Base-by-base conservation (phyloP, 2,329 filamentous ascomycete species). In the Colletotrichum nymphaeae region DNA sequence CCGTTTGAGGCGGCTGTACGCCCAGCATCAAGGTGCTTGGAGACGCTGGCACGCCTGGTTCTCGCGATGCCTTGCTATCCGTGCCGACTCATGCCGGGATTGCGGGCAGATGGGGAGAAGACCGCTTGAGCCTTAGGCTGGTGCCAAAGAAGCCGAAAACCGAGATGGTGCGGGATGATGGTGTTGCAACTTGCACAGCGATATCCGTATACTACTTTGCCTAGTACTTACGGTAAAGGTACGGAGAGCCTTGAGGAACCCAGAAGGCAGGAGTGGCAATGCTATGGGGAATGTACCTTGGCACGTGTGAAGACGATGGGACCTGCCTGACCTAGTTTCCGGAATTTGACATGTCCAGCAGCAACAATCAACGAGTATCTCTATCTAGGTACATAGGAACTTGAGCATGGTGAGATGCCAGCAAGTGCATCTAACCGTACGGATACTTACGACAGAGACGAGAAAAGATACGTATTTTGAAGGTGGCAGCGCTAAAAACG, bases 1-100 rank as follows among this genome's bases (percentile, higher is more conserved):
- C 35, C 22, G 71, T 73, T 73, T 73, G 71, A 73, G 70, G 71
- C 71, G 56, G 46, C 67, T 73, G 71, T 67, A 73, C 71, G 67
- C 67, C 60, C 35, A 62, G 71, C 71, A 66, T 57, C 60, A 42
- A 35, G 52, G 55, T 63, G 60, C 24, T 53, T 63, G 22, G 60
- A 12, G n/a, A 57, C 55, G 26, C 26, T 19, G 26, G 16, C 8
- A 16, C 42, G 42, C 42, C 46, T 32, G 32, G 35, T 42, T 60
- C n/a, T 32, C 26, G 22, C 46, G 7, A 28, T 63, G 35, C 52
- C 49, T 53, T 60, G 60, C 32, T 49, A 67, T 42, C 55, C 67
- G 60, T 73, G 66, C 55, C 52, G 70, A 57, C 63, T 55, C 52
- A 57, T 66, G 53, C 63, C 52, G 53, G 32, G 32, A 16, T 46